phyloP scores from a whole-genome alignment of 2,329 filamentous ascomycete genomes.

The Hymenotorrendiella dingleyae region DNA sequence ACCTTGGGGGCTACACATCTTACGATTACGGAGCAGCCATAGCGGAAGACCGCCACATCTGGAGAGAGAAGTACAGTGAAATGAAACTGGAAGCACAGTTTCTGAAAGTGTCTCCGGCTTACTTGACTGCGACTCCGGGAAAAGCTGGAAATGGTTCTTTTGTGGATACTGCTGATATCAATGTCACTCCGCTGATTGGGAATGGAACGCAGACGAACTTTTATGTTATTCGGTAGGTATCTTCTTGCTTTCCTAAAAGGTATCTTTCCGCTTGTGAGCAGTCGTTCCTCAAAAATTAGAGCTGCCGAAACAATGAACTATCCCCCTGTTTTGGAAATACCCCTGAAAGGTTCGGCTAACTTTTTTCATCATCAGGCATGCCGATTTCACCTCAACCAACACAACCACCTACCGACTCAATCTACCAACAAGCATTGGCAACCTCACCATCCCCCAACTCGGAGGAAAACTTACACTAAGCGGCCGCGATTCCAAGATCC shows the following conservation, averaged over 20 bases:
- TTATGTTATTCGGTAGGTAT: too few species aligned
- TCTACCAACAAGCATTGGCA: constrained; percentile 49
- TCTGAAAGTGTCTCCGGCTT: constrained; percentile 64
- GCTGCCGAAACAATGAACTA: too few species aligned
- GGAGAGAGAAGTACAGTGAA: constrained; percentile 73
- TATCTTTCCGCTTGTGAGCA: too few species aligned
- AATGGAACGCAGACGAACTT: constrained; percentile 47
- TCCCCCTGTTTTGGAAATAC: too few species aligned
- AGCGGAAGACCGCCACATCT: constrained; percentile 60
- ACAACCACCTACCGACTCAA: constrained; percentile 50
- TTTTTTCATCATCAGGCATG: constrained; percentile 59
- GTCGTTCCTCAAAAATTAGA: too few species aligned
- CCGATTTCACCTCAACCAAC: constrained; percentile 50
- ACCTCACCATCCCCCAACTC: constrained; percentile 50
- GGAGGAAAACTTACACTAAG: constrained; percentile 49
- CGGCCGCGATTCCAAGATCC: constrained; percentile 58
- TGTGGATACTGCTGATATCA: constrained; percentile 51
- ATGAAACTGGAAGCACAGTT: constrained; percentile 73
- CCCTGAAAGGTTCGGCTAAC: too few species aligned
- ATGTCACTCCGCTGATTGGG: constrained; percentile 53
- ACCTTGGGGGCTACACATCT: constrained; percentile 56
- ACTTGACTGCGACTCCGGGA: constrained; percentile 52
- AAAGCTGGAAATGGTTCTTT: constrained; percentile 40
- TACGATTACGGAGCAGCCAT: constrained; percentile 58
- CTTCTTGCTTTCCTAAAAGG: too few species aligned